Conservation (phyloP, 305 asterid genomes). For the Fraxinus baroniana region DNA sequence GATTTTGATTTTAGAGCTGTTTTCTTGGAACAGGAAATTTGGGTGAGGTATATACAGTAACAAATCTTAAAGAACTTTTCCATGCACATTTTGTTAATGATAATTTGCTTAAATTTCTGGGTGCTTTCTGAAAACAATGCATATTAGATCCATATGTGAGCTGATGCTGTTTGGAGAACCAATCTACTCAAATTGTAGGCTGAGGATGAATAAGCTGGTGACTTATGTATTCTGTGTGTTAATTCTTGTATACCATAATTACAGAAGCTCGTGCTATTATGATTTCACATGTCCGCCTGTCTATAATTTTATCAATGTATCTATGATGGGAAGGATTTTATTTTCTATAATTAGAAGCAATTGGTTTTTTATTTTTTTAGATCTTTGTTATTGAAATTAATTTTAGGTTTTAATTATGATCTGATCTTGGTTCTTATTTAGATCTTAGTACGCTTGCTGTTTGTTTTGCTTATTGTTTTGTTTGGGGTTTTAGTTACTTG, state of each 20-base stretch:
- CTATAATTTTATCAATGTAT: neutral
- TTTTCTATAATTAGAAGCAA: neutral
- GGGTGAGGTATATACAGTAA: neutral
- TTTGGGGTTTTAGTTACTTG: slow-evolving; percentile 35
- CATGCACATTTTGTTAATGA: neutral
- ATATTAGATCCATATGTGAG: neutral
- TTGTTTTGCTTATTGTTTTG: slow-evolving; percentile 8
- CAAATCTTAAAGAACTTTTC: neutral
- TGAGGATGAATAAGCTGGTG: neutral
- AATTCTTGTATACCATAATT: neutral
- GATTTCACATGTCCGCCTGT: neutral
- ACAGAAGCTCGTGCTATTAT: neutral
- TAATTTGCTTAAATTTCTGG: neutral
- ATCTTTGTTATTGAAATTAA: neutral
- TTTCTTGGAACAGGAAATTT: neutral
- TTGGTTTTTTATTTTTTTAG: neutral
- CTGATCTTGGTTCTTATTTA: neutral
- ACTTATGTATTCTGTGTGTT: neutral
- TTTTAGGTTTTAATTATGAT: neutral
- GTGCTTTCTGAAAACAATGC: neutral
- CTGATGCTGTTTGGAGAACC: neutral
- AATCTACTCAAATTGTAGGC: neutral
- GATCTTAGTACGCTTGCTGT: neutral
- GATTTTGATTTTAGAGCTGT: neutral
- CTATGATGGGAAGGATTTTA: neutral